Evolutionary conservation across 2,329 filamentous ascomycete genomes (phyloP).

Genomic region (Epichloe sibirici): DNA sequence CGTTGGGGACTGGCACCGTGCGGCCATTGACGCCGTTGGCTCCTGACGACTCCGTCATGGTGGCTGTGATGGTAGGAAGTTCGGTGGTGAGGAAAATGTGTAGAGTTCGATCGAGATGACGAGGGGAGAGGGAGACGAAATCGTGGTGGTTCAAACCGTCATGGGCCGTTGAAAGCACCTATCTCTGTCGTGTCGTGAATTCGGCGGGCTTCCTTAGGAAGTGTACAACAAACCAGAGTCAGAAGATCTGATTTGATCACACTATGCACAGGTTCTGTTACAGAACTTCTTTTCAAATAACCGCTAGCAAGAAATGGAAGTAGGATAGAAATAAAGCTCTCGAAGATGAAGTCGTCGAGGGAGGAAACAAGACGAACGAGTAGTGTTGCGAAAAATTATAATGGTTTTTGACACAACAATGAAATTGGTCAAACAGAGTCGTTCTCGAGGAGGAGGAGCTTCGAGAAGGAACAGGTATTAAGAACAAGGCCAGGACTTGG

Average conservation of each 20-base stretch:
- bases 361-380: slow-evolving; percentile 6
- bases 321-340: not conserved
- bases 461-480: slow-evolving; percentile 2
- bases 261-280: not conserved
- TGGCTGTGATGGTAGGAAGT: slow-evolving; percentile 8
- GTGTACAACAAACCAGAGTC: not conserved
- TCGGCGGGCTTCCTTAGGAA: slow-evolving; percentile 1
- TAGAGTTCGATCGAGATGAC: not conserved
- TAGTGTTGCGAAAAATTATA: not conserved
- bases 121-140: not conserved
- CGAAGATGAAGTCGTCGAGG: not conserved
- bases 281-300: slow-evolving; percentile 3
- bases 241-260: not conserved
- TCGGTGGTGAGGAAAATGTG: not conserved
- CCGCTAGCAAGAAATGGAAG: slow-evolving; percentile 2
- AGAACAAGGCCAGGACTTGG: not conserved
- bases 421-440: slow-evolving; percentile 1
- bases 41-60: slow-evolving; percentile 34
- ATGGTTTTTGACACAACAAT: not conserved
- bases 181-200: not conserved
- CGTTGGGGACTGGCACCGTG: slow-evolving; percentile 41
- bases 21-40: slow-evolving; percentile 34
- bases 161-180: not conserved
- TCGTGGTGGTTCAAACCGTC: not conserved
- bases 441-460: slow-evolving; percentile 6